A percentile compares a stretch with the other conserved stretches of the same genome.
These are phyloP conservation scores for Hanseniaspora taiwanica DNA, from an alignment of 805 yeast species.

Conservation along the genomic window DNA sequence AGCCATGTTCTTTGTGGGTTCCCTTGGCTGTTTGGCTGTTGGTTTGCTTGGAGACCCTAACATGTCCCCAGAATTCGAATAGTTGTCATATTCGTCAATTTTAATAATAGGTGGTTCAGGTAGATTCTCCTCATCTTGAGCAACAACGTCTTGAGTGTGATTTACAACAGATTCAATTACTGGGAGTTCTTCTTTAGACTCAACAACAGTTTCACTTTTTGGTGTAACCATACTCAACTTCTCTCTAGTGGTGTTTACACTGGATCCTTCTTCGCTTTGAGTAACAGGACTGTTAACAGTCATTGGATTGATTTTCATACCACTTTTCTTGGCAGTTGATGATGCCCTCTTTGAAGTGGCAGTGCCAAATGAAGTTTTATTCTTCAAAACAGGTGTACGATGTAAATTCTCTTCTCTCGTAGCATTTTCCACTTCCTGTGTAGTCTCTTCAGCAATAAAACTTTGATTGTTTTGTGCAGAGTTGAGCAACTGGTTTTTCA, in stretches of 20 bases:
- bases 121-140: neutral
- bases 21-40: neutral
- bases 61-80: neutral
- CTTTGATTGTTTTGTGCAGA: neutral
- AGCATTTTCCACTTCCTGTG: neutral
- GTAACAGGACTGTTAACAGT: neutral
- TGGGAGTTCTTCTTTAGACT: too few relatives aligned
- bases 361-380: neutral
- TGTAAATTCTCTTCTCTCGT: neutral
- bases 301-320: neutral
- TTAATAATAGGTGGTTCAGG: neutral
- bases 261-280: too few relatives aligned
- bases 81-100: neutral
- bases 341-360: neutral
- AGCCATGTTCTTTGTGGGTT: neutral
- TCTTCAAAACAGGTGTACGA: neutral
- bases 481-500: neutral
- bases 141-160: neutral
- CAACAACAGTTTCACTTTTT: too few relatives aligned
- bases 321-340: neutral
- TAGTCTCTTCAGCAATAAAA: neutral
- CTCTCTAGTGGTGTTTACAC: too few relatives aligned
- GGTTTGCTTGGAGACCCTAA: neutral
- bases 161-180: too few relatives aligned
- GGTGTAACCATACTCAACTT: neutral